Base-by-base conservation (phyloP, 169 alveolate species). In the Cystoisospora suis region DNA sequence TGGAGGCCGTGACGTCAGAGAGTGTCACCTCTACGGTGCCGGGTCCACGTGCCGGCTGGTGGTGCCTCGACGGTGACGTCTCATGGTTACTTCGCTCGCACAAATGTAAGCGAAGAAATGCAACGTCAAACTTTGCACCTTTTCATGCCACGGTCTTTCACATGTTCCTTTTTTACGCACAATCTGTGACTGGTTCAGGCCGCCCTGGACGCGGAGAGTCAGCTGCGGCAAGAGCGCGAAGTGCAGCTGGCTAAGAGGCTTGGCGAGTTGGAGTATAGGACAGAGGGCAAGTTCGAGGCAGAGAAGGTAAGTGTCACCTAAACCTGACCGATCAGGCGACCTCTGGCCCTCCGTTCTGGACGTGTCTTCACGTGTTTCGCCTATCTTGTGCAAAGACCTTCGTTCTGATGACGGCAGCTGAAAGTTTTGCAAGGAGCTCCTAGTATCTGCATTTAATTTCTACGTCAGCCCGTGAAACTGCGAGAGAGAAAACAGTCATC, bases 191-290 rank as follows among this genome's bases (percentile, higher is more conserved):
- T 49, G 38, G 59, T 49, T 27, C 90, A 92, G 91, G 81, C 86
- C 38, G 86, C 93, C 12, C 59, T 89, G 44, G 95, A 92, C 34
- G 36, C 42, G 42, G 95, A 92, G 38, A 88, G 81, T 38, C 32
- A 17, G 38, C 2, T 58, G 32, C 40, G 95, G 34, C 88, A 70
- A 42, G 95, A 92, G 46, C 20, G 95, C 27, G 95, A 92, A 75
- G 53, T 88, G 29, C 81, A 36, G 85, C 77, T 92, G 3, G 90
- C 90, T 34, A 92, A 92, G 80, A 23, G 95, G 29, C 38, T 91
- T 2, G 87, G 90, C 9, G 94, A 91, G 34, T 79, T 86, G 36
- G 94, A 91, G 77, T 59, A 75, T 56, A 32, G 77, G 3, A 59
- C 91, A 12, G 94, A 91, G 38, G 85, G 59, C 0, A 70, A 49